These are phyloP conservation scores for Globisporangium carolinianum DNA, from an alignment of 352 stramenopile species.

Conservation along the genomic window DNA sequence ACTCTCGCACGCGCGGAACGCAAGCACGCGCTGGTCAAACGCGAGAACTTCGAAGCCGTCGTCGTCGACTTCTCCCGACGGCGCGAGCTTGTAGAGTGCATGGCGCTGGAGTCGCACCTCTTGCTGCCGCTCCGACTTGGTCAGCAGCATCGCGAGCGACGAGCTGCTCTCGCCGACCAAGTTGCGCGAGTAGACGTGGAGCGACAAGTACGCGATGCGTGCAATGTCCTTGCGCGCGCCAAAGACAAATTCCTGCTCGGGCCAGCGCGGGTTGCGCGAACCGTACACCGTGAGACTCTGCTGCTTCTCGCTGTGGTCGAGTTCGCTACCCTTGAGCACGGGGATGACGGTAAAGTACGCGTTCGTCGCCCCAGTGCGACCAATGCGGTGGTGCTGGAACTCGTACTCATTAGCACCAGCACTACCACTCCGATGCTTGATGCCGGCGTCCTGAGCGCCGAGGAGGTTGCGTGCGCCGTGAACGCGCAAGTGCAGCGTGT, in stretches of 20 bases:
- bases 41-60: conserved; percentile 41
- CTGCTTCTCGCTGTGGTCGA: conserved; percentile 34
- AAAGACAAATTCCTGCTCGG: conserved; percentile 57
- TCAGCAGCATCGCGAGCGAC: conserved; percentile 29
- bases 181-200: conserved; percentile 64
- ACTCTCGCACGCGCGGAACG: conserved; percentile 45
- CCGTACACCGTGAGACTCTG: conserved; percentile 69
- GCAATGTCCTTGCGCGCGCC: conserved; percentile 40
- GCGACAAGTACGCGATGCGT: conserved; percentile 51
- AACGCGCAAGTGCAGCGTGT: conserved; percentile 40
- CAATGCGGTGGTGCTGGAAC: conserved; percentile 8
- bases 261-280: conserved; percentile 50
- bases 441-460: conserved; percentile 1
- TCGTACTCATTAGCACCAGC: not conserved
- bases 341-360: conserved; percentile 70
- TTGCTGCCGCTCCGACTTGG: conserved; percentile 20
- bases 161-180: conserved; percentile 25
- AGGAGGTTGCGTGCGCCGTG: conserved; percentile 34
- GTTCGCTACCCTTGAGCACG: conserved; percentile 31
- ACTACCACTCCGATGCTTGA: not conserved
- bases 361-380: conserved; percentile 20
- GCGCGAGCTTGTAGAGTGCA: conserved; percentile 43
- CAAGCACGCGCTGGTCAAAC: conserved; percentile 60
- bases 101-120: conserved; percentile 33
- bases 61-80: conserved; percentile 40